Evolutionary conservation across 2,329 filamentous ascomycete genomes (phyloP), one percentile per base, ranked within the genome.

Genomic region (Cercospora zeae-maydis): DNA sequence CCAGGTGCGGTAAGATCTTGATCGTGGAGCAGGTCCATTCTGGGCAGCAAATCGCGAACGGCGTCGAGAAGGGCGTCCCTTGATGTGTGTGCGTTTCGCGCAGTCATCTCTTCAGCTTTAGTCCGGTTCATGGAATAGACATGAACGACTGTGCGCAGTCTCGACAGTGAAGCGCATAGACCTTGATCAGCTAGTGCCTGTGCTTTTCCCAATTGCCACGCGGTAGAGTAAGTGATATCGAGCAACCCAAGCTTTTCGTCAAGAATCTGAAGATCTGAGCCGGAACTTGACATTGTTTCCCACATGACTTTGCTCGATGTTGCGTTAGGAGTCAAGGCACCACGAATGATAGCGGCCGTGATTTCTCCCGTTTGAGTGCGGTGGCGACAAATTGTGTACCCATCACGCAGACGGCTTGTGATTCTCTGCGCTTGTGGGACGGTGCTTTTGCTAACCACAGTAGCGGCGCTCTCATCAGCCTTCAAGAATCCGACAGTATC

Each of bases 381-480:
- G 21, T 57, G 53, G 7, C 60, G 53, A 11, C 33, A 16, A 30
- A 62, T 33, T 7, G 53, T 31, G 24, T 62, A 58, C 6, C 60
- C 60, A 21, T 62, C 54, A 2, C 31, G 34, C 9, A 62, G 19
- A n/a, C 60, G n/a, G 13, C 9, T 14, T 3, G 60, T 42, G 2
- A 62, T 30, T 3, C 30, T 14, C 16, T 24, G 27, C 16, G 10
- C 6, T n/a, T 19, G 5, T 9, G 34, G 10, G 11, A 30, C 37
- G 11, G 47, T 45, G 7, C 37, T 37, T 8, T 47, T 45, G 9
- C 27, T 21, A 14, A 47, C 10, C 19, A 14, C 16, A 6, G 21
- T 11, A 19, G 37, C 55, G 19, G 4, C 21, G 6, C 30, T 19
- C 10, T 39, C 52, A 4, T 30, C 30, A 27, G 42, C 13, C 24